phyloP scores from a whole-genome alignment of 2,329 filamentous ascomycete genomes.

The Cladobotryum protrusum region DNA sequence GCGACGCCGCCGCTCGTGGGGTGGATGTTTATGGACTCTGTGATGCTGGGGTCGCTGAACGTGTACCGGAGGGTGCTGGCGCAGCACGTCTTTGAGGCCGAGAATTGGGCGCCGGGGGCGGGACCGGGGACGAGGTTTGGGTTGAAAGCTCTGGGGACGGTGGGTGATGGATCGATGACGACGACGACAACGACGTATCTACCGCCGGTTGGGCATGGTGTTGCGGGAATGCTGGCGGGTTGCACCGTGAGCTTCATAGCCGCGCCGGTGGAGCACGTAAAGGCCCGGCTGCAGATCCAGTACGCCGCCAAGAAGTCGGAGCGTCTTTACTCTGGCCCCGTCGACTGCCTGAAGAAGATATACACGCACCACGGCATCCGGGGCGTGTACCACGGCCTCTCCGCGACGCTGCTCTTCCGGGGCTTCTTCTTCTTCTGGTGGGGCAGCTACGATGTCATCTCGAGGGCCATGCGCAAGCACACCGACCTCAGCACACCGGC shows the following conservation, averaged over 20 bases:
- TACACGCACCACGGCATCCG: constrained; percentile 64
- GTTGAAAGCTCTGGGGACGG: constrained; percentile 4
- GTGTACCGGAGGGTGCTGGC: constrained; percentile 81
- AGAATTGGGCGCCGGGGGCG: constrained; percentile 22
- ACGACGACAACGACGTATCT: constrained; percentile 39
- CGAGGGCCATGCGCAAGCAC: constrained; percentile 56
- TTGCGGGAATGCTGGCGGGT: constrained; percentile 83
- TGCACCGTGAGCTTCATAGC: constrained; percentile 89
- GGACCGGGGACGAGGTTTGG: constrained; percentile 15
- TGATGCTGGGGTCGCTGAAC: constrained; percentile 87
- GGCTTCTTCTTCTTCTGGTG: constrained; percentile 98
- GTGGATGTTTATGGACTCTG: constrained; percentile 96
- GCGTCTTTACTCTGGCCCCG: constrained; percentile 75
- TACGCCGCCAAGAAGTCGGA: constrained; percentile 75
- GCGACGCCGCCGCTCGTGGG: constrained; percentile 86
- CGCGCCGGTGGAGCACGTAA: constrained; percentile 90
- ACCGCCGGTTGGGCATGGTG: constrained; percentile 72
- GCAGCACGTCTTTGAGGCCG: constrained; percentile 66
- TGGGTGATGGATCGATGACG: background rate
- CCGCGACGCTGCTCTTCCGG: constrained; percentile 80
- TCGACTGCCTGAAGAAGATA: constrained; percentile 74
- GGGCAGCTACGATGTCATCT: constrained; percentile 87
- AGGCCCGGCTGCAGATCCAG: constrained; percentile 89
- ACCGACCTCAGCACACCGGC: constrained; percentile 69
- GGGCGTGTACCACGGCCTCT: constrained; percentile 81